phyloP scores from a whole-genome alignment of 805 yeast genomes.

The Candida insectalens region DNA sequence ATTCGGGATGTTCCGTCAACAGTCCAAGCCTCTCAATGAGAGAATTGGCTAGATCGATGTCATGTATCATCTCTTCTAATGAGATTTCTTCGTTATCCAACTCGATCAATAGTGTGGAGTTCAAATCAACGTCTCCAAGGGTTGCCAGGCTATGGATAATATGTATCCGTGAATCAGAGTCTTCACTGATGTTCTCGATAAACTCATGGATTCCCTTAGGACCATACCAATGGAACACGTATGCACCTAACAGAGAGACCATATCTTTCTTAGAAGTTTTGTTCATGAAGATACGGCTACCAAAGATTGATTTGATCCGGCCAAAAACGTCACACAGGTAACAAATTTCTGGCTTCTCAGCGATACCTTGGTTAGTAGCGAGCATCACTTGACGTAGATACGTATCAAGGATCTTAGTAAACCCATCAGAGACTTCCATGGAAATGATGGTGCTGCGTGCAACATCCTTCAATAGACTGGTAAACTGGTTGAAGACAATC shows the following conservation, averaged over 20 bases:
- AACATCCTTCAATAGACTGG: background rate
- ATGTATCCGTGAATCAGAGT: no score
- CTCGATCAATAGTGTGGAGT: no score
- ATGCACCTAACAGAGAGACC: conserved; percentile 1
- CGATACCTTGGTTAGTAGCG: background rate
- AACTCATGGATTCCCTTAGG: background rate
- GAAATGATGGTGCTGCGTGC: conserved; percentile 1
- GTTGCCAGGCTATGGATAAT: no score
- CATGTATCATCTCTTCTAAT: no score
- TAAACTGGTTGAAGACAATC: conserved; percentile 1
- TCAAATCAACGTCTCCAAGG: no score
- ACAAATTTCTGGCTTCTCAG: background rate
- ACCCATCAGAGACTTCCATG: conserved; percentile 1
- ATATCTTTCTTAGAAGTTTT: background rate
- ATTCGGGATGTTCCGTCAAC: no score
- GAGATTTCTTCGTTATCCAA: no score
- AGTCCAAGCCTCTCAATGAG: no score
- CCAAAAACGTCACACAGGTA: background rate
- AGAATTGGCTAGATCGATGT: no score
- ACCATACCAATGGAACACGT: conserved; percentile 2
- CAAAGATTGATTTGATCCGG: conserved; percentile 1
- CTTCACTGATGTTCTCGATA: background rate
- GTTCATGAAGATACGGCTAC: conserved; percentile 1
- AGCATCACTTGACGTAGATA: background rate
- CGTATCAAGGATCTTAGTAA: conserved; percentile 1